These are phyloP conservation scores for Xerocomus minutiporus DNA, from an alignment of 1,284 basidiomycete genomes.

Conservation along the genomic window DNA sequence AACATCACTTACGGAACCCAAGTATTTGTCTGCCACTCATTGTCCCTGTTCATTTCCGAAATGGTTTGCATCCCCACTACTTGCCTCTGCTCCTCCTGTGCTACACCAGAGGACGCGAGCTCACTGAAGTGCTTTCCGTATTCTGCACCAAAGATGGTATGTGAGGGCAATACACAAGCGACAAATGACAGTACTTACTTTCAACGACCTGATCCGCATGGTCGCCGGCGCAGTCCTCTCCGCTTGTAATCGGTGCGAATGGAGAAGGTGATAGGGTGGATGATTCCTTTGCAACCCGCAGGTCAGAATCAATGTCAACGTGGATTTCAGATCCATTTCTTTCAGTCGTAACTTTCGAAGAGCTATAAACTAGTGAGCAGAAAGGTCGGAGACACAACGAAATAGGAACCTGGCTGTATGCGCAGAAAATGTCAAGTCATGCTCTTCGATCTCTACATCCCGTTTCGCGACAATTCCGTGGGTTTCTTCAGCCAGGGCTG, in stretches of 20 bases:
- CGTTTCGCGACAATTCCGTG: not conserved
- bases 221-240: not conserved
- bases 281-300: not conserved
- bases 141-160: not conserved
- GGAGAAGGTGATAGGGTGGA: not conserved
- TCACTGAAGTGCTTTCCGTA: not conserved
- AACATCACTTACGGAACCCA: slow-evolving; percentile 5
- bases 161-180: not conserved
- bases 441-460: not conserved
- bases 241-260: not conserved
- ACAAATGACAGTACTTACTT: not conserved
- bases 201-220: not conserved
- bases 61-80: not conserved
- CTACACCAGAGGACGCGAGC: not conserved
- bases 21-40: not conserved
- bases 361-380: slow-evolving; percentile 7
- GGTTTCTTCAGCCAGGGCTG: not conserved
- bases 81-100: not conserved
- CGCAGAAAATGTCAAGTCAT: not conserved
- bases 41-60: not conserved
- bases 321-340: not conserved
- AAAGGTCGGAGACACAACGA: not conserved
- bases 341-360: not conserved
- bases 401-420: slow-evolving; percentile 4
- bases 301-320: not conserved